Percentiles rank a stretch among this genome's conserved stretches.
These are phyloP conservation scores for Gossypium arboreum DNA, from an alignment of 345 rosid species.

Conservation along the genomic window DNA sequence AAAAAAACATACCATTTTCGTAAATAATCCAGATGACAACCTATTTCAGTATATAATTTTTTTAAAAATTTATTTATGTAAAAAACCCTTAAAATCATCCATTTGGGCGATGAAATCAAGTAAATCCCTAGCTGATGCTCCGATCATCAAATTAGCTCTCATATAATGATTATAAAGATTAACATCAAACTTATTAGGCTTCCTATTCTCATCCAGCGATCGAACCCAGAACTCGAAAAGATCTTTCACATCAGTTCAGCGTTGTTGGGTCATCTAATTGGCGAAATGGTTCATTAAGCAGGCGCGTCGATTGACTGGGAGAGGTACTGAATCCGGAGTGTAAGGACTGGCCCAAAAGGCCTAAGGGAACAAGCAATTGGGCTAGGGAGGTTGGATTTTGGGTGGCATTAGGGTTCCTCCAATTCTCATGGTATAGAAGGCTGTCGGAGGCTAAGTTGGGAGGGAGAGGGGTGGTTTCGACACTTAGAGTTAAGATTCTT, in stretches of 20 bases:
- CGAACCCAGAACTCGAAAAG: conserved; percentile 77
- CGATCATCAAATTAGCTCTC: conserved; percentile 73
- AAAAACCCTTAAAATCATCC: conserved; percentile 47
- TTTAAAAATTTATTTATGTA: background rate
- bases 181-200: conserved; percentile 41
- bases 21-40: too few relatives aligned
- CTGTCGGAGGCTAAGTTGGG: conserved; percentile 85
- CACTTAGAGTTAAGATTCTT: conserved; percentile 67
- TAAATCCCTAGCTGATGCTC: conserved; percentile 51
- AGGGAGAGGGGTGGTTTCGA: conserved; percentile 52
- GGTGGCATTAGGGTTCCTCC: conserved; percentile 61
- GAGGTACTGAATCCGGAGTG: conserved; percentile 35
- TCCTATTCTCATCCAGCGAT: conserved; percentile 65
- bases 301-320: conserved; percentile 41
- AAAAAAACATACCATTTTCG: conserved; percentile 36
- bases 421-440: conserved; percentile 72
- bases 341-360: conserved; percentile 29
- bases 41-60: conserved; percentile 5
- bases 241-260: conserved; percentile 74
- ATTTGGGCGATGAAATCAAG: conserved; percentile 64
- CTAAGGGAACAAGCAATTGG: conserved; percentile 46
- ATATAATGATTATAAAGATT: conserved; percentile 71
- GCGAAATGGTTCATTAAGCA: conserved; percentile 59
- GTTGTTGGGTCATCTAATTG: conserved; percentile 66
- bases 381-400: conserved; percentile 22